Evolutionary conservation across 2,329 filamentous ascomycete genomes (phyloP).

Genomic region (Alternaria brassicae): DNA sequence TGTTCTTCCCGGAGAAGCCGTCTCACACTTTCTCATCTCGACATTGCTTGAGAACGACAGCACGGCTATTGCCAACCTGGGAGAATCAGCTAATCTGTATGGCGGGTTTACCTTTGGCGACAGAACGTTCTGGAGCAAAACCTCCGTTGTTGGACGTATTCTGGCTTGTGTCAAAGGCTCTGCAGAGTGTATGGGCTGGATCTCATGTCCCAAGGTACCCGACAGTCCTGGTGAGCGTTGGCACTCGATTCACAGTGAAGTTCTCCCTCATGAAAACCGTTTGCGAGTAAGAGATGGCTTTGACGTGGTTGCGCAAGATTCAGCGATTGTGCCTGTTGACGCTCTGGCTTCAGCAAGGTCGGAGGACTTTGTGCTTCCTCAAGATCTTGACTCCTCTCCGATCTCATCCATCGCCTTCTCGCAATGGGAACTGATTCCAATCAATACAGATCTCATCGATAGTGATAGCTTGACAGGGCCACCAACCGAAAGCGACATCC

Average conservation of each 20-base stretch:
- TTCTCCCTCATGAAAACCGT: conserved; percentile 41
- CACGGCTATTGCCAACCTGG: conserved; percentile 56
- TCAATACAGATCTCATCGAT: conserved; percentile 35
- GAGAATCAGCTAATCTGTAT: conserved; percentile 60
- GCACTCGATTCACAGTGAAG: conserved; percentile 56
- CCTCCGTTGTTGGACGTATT: conserved; percentile 62
- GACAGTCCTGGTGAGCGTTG: conserved; percentile 55
- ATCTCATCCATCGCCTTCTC: conserved; percentile 29
- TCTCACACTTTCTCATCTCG: conserved; percentile 63
- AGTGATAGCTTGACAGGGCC: conserved; percentile 23
- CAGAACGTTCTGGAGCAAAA: conserved; percentile 65
- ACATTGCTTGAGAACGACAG: conserved; percentile 64
- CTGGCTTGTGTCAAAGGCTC: conserved; percentile 56
- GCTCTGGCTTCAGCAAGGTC: conserved; percentile 27
- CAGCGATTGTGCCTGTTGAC: conserved; percentile 44
- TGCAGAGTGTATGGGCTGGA: conserved; percentile 64
- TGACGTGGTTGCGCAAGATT: conserved; percentile 44
- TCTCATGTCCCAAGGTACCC: conserved; percentile 54
- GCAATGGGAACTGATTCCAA: conserved; percentile 38
- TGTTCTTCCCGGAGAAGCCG: conserved; percentile 61
- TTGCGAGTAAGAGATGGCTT: conserved; percentile 48
- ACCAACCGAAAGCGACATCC: conserved; percentile 30
- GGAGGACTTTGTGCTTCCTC: conserved; percentile 50
- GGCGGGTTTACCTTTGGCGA: conserved; percentile 61
- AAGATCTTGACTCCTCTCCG: conserved; percentile 37